Percentiles rank a stretch among this genome's conserved stretches.
These are phyloP conservation scores for Eucalyptus sp. DNA, from an alignment of 345 rosid species.

Conservation along the genomic window DNA sequence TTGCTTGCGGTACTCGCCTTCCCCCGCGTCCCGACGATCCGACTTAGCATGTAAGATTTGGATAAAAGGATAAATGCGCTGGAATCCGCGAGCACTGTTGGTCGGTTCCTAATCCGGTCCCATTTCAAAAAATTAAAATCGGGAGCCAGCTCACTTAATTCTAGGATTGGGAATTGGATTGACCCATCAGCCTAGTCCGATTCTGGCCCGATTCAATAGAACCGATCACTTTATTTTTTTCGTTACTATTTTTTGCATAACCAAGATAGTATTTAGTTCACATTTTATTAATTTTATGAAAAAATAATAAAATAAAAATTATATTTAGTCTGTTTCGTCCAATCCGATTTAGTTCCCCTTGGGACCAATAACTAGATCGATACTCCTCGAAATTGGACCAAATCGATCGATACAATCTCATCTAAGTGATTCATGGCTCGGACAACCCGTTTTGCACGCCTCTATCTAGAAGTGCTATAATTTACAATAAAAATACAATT, in stretches of 20 bases:
- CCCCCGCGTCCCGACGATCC: not conserved
- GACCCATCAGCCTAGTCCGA: fast-evolving
- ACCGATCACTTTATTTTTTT: fast-evolving
- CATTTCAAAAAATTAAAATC: too few species aligned
- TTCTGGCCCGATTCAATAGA: fast-evolving
- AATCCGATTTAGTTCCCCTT: fast-evolving
- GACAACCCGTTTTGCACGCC: fast-evolving
- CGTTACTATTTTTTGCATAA: too few species aligned
- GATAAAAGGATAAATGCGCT: too few species aligned
- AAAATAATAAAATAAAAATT: too few species aligned
- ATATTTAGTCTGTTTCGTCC: fast-evolving
- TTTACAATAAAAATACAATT: too few species aligned
- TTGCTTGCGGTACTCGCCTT: not conserved
- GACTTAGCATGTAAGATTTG: not conserved
- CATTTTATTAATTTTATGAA: too few species aligned
- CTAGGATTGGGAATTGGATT: fast-evolving
- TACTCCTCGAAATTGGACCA: fast-evolving
- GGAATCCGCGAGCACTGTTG: too few species aligned
- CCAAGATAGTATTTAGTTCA: fast-evolving
- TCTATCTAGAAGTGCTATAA: too few species aligned
- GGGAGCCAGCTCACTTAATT: fast-evolving
- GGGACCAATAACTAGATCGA: fast-evolving
- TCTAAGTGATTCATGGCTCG: fast-evolving
- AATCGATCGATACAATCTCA: fast-evolving
- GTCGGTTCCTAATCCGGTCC: too few species aligned